Percentiles rank a stretch among this genome's conserved stretches.
Evolutionary conservation across 257 asterid species (phyloP).

Genomic region (Buddleja alternifolia): DNA sequence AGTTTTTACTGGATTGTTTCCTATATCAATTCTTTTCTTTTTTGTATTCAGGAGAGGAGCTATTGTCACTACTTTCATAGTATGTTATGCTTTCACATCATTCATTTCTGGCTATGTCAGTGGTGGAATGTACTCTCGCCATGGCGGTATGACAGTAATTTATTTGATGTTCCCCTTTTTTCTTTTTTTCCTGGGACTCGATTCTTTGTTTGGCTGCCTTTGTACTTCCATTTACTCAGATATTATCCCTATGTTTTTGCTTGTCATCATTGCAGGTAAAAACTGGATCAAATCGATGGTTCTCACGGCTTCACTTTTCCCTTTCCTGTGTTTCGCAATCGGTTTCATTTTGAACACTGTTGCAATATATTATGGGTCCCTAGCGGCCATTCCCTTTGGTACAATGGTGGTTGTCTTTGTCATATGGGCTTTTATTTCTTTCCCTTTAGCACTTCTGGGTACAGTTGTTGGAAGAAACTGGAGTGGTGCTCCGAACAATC

Average conservation of each 20-base stretch:
- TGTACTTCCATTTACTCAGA: neutral
- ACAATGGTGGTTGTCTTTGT: conserved; percentile 64
- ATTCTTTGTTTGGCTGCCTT: neutral
- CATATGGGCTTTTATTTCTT: conserved; percentile 69
- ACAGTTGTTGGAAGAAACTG: conserved; percentile 71
- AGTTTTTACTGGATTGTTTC: neutral
- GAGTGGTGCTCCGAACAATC: conserved; percentile 73
- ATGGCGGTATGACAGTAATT: conserved; percentile 51
- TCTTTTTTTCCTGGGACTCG: neutral
- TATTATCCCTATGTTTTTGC: neutral
- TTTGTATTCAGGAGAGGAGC: conserved; percentile 59
- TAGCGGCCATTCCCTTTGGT: conserved; percentile 76
- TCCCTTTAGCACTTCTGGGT: conserved; percentile 65
- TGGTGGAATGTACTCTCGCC: conserved; percentile 69
- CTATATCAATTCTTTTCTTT: conserved; percentile 17
- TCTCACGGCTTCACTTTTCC: conserved; percentile 67
- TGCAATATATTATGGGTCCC: conserved; percentile 68
- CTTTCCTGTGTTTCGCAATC: conserved; percentile 69
- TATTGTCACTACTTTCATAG: conserved; percentile 60
- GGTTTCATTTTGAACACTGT: conserved; percentile 65
- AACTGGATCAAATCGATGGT: conserved; percentile 66
- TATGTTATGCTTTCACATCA: conserved; percentile 68
- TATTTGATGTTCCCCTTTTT: neutral
- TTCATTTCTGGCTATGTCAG: conserved; percentile 68
- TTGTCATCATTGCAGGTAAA: conserved; percentile 45